Evolutionary conservation across 2,329 filamentous ascomycete species (phyloP), one percentile per base, ranked within the genome.

Genomic region (Botrytis squamosa): DNA sequence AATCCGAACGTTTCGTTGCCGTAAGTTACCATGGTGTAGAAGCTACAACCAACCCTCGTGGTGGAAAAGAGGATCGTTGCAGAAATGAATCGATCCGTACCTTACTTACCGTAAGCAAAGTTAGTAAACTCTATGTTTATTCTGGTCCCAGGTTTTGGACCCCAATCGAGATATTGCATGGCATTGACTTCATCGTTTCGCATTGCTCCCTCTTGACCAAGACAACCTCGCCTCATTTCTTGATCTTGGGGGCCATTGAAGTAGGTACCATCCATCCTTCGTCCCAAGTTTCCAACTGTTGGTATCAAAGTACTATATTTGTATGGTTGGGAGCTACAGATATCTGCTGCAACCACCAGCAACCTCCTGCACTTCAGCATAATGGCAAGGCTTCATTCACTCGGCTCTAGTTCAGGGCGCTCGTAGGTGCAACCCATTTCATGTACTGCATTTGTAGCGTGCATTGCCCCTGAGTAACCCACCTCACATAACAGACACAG

Each of bases 221-320:
- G 40, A 57, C 64, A 42, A 18, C 33, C 38, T 69, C 71, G 63
- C 71, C 71, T 60, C 71, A 60, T 60, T 49, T 69, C 52, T 60
- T 25, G n/a, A 14, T 33, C 44, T 57, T 68, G 64, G 64, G 40
- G 63, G 71, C 33, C 63, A 18, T 55, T 14, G 20, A 52, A 33
- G 42, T 71, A 65, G 33, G 18, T 69, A 22, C 44, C 59, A 46
- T 55, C 12, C 55, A 60, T 62, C 29, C 29, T 62, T 62, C 55
- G 55, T 70, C 68, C 71, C 71, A 72, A 69, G 63, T 57, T 70
- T 63, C 71, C 52, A 62, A 72, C 71, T 42, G 71, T 62, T 72
- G 71, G 71, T 29, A 68, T n/a, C 49, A 33, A 33, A n/a, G 36
- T 44, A 33, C 49, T 22, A 38, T n/a, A 36, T 57, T 44, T 52